Evolutionary conservation across 2,329 filamentous ascomycete species (phyloP).

Genomic region (Penicillium sp.): DNA sequence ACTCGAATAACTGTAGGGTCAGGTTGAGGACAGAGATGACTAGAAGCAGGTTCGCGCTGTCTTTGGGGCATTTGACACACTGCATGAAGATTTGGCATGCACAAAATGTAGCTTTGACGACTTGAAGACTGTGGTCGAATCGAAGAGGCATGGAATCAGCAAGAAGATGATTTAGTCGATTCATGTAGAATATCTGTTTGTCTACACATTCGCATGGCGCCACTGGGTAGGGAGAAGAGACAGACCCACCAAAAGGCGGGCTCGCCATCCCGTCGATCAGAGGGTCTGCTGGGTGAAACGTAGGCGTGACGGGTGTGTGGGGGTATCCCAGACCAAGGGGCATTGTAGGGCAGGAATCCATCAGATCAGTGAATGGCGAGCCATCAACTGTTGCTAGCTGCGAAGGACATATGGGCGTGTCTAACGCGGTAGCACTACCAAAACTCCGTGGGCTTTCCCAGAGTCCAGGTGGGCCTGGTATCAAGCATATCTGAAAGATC

Average conservation of each 20-base stretch:
- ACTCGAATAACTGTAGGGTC: constrained; percentile 32
- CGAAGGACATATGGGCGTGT: constrained; percentile 19
- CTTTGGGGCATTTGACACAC: constrained; percentile 33
- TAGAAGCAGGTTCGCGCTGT: constrained; percentile 28
- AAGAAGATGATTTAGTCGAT: constrained; percentile 32
- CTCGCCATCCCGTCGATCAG: constrained; percentile 28
- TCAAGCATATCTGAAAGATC: constrained; percentile 16
- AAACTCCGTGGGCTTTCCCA: constrained; percentile 32
- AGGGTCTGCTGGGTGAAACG: constrained; percentile 31
- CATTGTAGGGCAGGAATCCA: constrained; percentile 17
- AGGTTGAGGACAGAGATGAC: constrained; percentile 33
- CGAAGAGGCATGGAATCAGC: constrained; percentile 26
- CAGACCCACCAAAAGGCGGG: constrained; percentile 29
- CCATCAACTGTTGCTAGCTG: constrained; percentile 13
- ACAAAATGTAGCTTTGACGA: constrained; percentile 30
- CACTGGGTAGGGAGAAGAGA: constrained; percentile 21
- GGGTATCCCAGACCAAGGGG: constrained; percentile 23
- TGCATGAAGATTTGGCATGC: constrained; percentile 32
- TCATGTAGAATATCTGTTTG: constrained; percentile 31
- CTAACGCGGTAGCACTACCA: constrained; percentile 14
- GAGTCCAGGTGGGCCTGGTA: constrained; percentile 19
- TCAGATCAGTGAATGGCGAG: constrained; percentile 18
- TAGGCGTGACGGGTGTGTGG: constrained; percentile 32
- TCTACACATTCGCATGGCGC: constrained; percentile 33
- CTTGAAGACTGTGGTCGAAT: constrained; percentile 36